Conservation (phyloP, 2,329 filamentous ascomycete genomes). For the Neonectria ditissima region DNA sequence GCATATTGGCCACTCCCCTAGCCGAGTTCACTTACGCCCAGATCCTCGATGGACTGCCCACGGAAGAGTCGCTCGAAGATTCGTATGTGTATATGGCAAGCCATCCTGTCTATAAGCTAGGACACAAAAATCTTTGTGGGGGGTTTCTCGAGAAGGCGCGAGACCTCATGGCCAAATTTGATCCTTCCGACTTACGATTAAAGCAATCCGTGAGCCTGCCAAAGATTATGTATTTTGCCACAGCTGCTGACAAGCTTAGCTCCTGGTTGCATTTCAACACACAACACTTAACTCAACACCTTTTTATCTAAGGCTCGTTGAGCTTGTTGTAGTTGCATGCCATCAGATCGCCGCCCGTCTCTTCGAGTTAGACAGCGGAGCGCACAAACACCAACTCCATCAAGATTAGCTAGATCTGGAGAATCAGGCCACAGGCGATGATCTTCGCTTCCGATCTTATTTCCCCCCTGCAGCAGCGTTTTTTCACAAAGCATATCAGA, state of each 20-base stretch:
- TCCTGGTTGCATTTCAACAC: slow-evolving; percentile 10
- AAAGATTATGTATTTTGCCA: background rate
- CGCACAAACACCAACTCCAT: slow-evolving; percentile 18
- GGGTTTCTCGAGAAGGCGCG: slow-evolving; percentile 11
- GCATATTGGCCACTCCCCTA: background rate
- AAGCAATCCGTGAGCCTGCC: slow-evolving; percentile 2
- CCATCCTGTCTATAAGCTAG: background rate
- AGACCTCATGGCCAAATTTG: background rate
- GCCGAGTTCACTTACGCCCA: slow-evolving; percentile 6
- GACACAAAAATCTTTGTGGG: background rate
- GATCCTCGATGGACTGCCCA: slow-evolving; percentile 5
- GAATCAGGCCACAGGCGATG: background rate
- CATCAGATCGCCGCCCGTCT: slow-evolving; percentile 23
- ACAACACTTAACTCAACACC: background rate
- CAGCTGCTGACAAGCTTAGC: background rate
- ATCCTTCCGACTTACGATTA: slow-evolving; percentile 7
- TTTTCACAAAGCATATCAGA: slow-evolving; percentile 16
- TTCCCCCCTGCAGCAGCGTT: slow-evolving; percentile 11
- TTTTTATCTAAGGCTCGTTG: slow-evolving; percentile 19
- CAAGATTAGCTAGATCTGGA: slow-evolving; percentile 11
- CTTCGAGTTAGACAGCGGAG: slow-evolving; percentile 19
- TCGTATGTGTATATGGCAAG: background rate
- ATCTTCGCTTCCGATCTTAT: background rate
- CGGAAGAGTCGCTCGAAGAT: background rate
- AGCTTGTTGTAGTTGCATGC: slow-evolving; percentile 17